These are phyloP conservation scores for Pisolithus orientalis DNA, from an alignment of 768 basidiomycete genomes.

Conservation along the genomic window DNA sequence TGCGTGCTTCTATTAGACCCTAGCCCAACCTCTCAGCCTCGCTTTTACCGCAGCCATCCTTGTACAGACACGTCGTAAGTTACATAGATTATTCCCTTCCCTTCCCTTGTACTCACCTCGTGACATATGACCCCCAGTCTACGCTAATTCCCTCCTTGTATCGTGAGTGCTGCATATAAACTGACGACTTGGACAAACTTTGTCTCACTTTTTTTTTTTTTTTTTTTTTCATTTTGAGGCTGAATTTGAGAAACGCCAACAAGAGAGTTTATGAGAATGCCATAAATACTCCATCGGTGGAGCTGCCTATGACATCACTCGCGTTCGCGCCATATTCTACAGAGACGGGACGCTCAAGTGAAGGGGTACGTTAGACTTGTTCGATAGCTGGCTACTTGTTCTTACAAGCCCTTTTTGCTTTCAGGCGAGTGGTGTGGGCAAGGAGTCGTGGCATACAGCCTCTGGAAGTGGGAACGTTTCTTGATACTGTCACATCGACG, in stretches of 20 bases:
- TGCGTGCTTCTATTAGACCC: slow-evolving; percentile 5
- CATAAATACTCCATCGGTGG: background rate
- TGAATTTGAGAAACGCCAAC: slow-evolving; percentile 22
- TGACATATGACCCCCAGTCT: slow-evolving; percentile 11
- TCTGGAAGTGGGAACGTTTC: background rate
- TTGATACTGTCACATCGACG: background rate
- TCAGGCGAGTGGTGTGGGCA: background rate
- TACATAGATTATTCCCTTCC: too few species aligned
- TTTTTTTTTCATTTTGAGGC: background rate
- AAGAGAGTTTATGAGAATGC: slow-evolving; percentile 7
- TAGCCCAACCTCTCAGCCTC: slow-evolving; percentile 13
- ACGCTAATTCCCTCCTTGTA: slow-evolving; percentile 24
- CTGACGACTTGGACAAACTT: background rate
- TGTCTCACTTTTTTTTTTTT: too few species aligned
- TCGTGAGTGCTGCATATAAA: slow-evolving; percentile 12
- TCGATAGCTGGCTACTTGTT: background rate
- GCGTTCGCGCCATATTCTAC: slow-evolving; percentile 18
- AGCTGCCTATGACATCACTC: slow-evolving; percentile 15
- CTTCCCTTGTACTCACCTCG: background rate
- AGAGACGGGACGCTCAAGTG: background rate
- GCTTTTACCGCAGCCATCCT: slow-evolving; percentile 16
- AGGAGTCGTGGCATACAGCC: slow-evolving; percentile 16
- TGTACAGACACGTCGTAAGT: slow-evolving; percentile 23
- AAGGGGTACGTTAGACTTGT: background rate
- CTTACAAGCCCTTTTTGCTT: background rate